Evolutionary conservation across 306 rosid species (phyloP).

Genomic region (Crotalaria pallida): DNA sequence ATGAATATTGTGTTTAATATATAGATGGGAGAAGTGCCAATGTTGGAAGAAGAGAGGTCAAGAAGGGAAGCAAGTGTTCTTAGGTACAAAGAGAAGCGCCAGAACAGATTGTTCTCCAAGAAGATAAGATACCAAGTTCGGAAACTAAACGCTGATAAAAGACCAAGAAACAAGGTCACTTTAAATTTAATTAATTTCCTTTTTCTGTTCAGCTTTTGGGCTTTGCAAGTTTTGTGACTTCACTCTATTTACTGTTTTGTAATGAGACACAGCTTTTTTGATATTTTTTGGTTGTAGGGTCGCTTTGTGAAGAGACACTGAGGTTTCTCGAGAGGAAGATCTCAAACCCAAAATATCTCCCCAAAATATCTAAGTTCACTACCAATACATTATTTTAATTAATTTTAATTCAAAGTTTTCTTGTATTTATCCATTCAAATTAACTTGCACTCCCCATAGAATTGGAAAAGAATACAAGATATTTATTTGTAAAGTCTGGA

Average conservation of each 20-base stretch:
- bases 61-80: constrained; percentile 81
- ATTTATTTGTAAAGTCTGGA: constrained; percentile 3
- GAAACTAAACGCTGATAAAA: constrained; percentile 78
- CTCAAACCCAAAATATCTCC: constrained; percentile 37
- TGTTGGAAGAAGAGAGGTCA: constrained; percentile 54
- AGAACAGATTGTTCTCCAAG: constrained; percentile 73
- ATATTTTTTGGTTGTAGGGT: constrained; percentile 54
- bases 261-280: constrained; percentile 23
- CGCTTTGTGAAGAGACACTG: constrained; percentile 77
- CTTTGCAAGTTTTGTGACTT: not conserved
- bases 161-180: constrained; percentile 82
- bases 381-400: constrained; percentile 4
- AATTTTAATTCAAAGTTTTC: not conserved
- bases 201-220: not conserved
- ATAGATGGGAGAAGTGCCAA: constrained; percentile 82
- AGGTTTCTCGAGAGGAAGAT: constrained; percentile 10
- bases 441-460: not conserved
- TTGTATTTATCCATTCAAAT: constrained; percentile 15
- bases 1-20: not conserved
- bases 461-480: not conserved
- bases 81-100: constrained; percentile 81
- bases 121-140: constrained; percentile 95
- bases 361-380: constrained; percentile 36
- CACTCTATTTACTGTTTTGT: constrained; percentile 21
- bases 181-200: not conserved